Percentiles rank a stretch among this genome's conserved stretches.
Conservation (phyloP, 208 protist species). For the Polymyxa betae region DNA sequence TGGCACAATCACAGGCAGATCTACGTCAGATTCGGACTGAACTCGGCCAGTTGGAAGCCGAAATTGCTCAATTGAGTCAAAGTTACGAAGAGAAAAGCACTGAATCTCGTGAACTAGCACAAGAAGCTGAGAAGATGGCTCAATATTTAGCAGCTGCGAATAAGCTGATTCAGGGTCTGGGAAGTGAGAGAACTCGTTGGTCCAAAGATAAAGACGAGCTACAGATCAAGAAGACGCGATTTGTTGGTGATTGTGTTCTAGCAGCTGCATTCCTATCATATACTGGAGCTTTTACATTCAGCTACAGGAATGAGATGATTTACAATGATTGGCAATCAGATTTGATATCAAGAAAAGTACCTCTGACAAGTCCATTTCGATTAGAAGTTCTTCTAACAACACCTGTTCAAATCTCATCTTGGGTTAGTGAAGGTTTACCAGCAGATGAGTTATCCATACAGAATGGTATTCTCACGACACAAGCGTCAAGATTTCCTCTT, state of each 20-base stretch:
- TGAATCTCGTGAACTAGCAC: constrained; percentile 86
- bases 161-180: constrained; percentile 93
- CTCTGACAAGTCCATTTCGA: constrained; percentile 83
- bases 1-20: constrained; percentile 87
- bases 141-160: constrained; percentile 88
- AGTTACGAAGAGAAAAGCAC: constrained; percentile 83
- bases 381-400: constrained; percentile 89
- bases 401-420: constrained; percentile 94
- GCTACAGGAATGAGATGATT: constrained; percentile 90
- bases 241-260: constrained; percentile 96
- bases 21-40: constrained; percentile 87
- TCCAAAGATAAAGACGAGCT: constrained; percentile 87
- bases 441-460: constrained; percentile 96
- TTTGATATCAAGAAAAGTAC: constrained; percentile 81
- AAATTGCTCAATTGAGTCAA: constrained; percentile 70
- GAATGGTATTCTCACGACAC: constrained; percentile 94
- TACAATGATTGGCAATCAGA: constrained; percentile 86
- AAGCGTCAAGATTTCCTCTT: constrained; percentile 89
- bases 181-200: constrained; percentile 94
- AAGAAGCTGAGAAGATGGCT: constrained; percentile 90
- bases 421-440: constrained; percentile 94
- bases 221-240: constrained; percentile 77
- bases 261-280: constrained; percentile 94
- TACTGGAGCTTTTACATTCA: constrained; percentile 92
- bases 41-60: constrained; percentile 82